Percentiles rank a stretch among this genome's conserved stretches.
These are phyloP conservation scores for Sarocladium kiliense DNA, from an alignment of 2,329 filamentous ascomycete species.

Conservation along the genomic window DNA sequence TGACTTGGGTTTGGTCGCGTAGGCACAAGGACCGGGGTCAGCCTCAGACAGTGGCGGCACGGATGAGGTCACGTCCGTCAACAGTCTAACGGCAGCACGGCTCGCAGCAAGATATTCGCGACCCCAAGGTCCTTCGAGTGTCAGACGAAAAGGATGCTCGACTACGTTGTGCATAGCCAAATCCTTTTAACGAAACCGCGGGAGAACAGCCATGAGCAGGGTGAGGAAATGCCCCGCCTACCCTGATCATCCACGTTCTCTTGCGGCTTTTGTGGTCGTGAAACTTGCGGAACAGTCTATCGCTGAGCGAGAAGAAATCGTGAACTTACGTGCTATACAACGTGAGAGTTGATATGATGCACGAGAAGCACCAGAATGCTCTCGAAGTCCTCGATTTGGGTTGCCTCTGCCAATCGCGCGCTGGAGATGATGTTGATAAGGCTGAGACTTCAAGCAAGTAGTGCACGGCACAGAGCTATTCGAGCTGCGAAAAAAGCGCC, in stretches of 20 bases:
- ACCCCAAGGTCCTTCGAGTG: too few species aligned
- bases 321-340: not conserved
- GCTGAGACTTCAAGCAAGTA: not conserved
- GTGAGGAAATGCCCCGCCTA: not conserved
- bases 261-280: constrained; percentile 4
- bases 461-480: not conserved
- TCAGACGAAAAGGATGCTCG: too few species aligned
- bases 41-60: not conserved
- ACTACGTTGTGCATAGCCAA: too few species aligned
- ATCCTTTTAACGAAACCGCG: too few species aligned
- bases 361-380: not conserved
- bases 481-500: too few species aligned
- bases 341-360: too few species aligned
- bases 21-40: not conserved
- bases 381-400: not conserved
- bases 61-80: not conserved
- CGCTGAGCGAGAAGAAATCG: not conserved
- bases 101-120: too few species aligned
- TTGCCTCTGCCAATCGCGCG: not conserved
- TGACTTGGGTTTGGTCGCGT: not conserved
- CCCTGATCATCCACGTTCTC: not conserved
- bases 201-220: not conserved
- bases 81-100: too few species aligned
- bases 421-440: not conserved
- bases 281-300: not conserved